Percentiles rank a stretch among this genome's conserved stretches.
phyloP scores from a whole-genome alignment of 768 basidiomycete genomes.

The Rubroboletus pulcherrimus region DNA sequence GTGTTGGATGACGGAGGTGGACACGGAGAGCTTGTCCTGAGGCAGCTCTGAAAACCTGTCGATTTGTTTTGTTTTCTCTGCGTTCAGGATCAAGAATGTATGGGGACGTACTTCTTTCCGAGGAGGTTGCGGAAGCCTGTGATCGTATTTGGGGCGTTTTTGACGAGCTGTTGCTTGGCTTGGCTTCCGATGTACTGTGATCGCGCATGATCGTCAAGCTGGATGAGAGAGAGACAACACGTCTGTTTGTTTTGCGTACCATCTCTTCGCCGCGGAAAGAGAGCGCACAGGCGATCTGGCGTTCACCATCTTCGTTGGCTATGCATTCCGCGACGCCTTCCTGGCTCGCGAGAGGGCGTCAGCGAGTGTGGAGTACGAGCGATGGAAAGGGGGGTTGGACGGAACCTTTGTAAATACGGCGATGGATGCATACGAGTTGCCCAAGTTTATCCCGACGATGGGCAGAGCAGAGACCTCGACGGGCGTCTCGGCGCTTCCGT shows the following conservation, averaged over 20 bases:
- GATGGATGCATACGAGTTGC: conserved; percentile 92
- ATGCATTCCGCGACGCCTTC: conserved; percentile 93
- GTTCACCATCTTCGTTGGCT: conserved; percentile 97
- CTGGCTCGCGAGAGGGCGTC: conserved; percentile 35
- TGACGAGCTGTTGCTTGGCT: conserved; percentile 90
- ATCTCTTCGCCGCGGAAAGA: conserved; percentile 90
- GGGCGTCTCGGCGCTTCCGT: conserved; percentile 49
- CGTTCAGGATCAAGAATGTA: neutral
- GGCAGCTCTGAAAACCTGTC: conserved; percentile 73
- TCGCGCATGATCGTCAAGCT: conserved; percentile 3
- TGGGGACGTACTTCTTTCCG: conserved; percentile 74
- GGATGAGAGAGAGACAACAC: conserved; percentile 1
- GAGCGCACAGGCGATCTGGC: conserved; percentile 94
- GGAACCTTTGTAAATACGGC: conserved; percentile 92
- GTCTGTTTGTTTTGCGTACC: conserved; percentile 43
- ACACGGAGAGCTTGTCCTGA: conserved; percentile 45
- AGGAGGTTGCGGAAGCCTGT: conserved; percentile 91
- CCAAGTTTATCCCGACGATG: conserved; percentile 93
- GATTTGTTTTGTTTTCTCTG: neutral
- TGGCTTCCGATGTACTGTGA: conserved; percentile 92
- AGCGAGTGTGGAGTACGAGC: neutral
- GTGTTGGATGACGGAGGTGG: conserved; percentile 75
- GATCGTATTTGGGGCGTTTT: conserved; percentile 92
- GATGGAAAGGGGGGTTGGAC: conserved; percentile 14
- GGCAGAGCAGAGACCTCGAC: conserved; percentile 41